Evolutionary conservation across 2,329 filamentous ascomycete species (phyloP), one percentile per base, ranked within the genome.

Genomic region (Fusarium tupiense): DNA sequence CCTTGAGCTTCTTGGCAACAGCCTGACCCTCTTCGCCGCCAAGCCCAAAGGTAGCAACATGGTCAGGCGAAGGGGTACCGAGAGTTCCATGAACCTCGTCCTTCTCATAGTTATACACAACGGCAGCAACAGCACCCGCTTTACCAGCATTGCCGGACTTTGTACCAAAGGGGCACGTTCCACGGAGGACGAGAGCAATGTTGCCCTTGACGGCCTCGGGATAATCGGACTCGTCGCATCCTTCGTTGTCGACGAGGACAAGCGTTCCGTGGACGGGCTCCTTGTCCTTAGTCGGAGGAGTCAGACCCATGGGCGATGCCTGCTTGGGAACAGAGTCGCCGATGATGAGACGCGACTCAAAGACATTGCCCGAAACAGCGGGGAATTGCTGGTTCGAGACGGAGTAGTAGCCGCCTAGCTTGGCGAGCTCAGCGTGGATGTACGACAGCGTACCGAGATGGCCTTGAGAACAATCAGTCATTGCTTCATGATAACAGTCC

Each of bases 81-180:
- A 96, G 85, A 2, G 93, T 95, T 46, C 93, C 94, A 58, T 88
- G 86, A 2, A 94, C 82, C 8, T 83, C 81, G 4, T 90, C 92
- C 3, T 87, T 83, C 56, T 90, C 90, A 74, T 91, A 92, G 85
- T 96, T 94, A 83, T 93, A 95, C 57, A 96, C 86, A 20, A 96
- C 83, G 2, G 91, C 92, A 4, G 91, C 93, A 8, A 89, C 81
- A 10, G 94, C 94, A 26, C 93, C 92, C 3, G 92, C 92, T 56
- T 85, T 86, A 47, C 91, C 92, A 11, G 94, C 93, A 20, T 89
- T 84, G 61, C 87, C 87, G 3, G 92, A 92, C 84, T 96, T 96
- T 67, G 86, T 82, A 17, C 91, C 92, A 75, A 96, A 96, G 13
- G 90, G 75, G 79, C 94, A 96, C 4, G 83, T 86, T 61, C 94